Evolutionary conservation across 176 grass and related monocot genomes (phyloP), one percentile per base, ranked within the genome.

Genomic region (Eleusine indica): DNA sequence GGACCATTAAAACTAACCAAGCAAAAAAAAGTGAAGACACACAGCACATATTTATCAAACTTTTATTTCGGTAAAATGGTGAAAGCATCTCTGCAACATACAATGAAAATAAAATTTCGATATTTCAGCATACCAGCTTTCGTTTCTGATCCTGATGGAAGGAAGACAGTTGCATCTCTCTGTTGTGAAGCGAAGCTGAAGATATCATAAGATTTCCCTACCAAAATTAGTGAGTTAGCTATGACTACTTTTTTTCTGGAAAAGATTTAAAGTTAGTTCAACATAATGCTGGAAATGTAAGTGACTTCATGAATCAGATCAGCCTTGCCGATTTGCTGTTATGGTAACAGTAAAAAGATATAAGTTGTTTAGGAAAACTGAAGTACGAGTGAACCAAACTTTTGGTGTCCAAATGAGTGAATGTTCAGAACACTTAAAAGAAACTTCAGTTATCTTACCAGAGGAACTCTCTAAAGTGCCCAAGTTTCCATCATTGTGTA

Each of bases 181-280:
- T 94, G 78, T 52, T 97, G 86, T 52, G 90, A 71, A 73, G 78
- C 86, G 85, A 83, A 88, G 70, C 90, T 97, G n/a, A 86, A 77
- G 7, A 97, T 63, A 48, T 97, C 88, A 71, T 91, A 94, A 14
- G 92, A 97, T 86, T 97, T 97, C 30, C 92, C 94, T 97, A 88
- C 38, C 17, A 80, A 70, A 87, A 51, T 58, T 66, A 61, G 30
- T 49, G 49, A 7, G n/a, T 46, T 15, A 75, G 30, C 64, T 65
- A 71, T n/a, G 68, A 6, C 14, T 28, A 42, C 15, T 15, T 47
- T 60, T 79, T 65, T 5, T 76, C 25, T 25, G 9, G 14, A 61
- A 40, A 80, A 40, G 6, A 21, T 57, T 57, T 70, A n/a, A 32
- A 47, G 11, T 10, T 70, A 30, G 4, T 64, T 40, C 52, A 70